These are phyloP conservation scores for Colletotrichum cuscutae DNA, from an alignment of 2,329 filamentous ascomycete species.

Conservation along the genomic window DNA sequence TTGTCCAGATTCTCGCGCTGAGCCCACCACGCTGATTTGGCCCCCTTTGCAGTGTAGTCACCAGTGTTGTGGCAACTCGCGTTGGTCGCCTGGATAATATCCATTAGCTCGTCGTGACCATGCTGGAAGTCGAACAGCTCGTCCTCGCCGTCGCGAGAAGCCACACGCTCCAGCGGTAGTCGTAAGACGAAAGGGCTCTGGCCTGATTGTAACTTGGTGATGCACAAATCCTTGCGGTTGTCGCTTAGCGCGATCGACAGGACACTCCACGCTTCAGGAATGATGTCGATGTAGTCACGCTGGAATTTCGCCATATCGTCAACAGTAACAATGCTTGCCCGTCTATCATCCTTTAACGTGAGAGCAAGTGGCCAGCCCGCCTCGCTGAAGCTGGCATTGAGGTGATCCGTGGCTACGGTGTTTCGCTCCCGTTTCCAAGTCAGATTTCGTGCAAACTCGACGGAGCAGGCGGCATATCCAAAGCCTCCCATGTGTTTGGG, in stretches of 20 bases:
- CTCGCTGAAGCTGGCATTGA: constrained; percentile 46
- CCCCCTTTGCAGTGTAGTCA: constrained; percentile 78
- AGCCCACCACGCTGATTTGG: constrained; percentile 89
- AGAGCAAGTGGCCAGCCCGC: constrained; percentile 42
- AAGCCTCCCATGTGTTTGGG: constrained; percentile 59
- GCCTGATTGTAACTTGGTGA: constrained; percentile 83
- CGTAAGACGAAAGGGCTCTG: constrained; percentile 87
- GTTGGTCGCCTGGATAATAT: constrained; percentile 86
- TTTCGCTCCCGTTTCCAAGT: constrained; percentile 74
- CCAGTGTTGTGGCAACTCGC: constrained; percentile 78
- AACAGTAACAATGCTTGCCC: constrained; percentile 57
- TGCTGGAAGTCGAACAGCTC: constrained; percentile 87
- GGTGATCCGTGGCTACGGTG: constrained; percentile 41
- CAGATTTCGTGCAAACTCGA: constrained; percentile 77
- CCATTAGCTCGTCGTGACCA: constrained; percentile 80
- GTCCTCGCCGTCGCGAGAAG: constrained; percentile 79
- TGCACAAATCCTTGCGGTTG: constrained; percentile 83
- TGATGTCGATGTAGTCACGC: constrained; percentile 83
- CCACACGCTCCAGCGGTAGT: constrained; percentile 85
- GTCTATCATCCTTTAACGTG: constrained; percentile 42
- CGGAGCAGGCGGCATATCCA: constrained; percentile 69
- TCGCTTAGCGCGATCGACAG: constrained; percentile 88
- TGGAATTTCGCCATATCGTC: constrained; percentile 75
- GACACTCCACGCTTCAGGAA: constrained; percentile 85
- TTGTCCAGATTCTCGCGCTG: constrained; percentile 83